Base-by-base conservation (phyloP, 345 rosid genomes). In the Acer campestre region DNA sequence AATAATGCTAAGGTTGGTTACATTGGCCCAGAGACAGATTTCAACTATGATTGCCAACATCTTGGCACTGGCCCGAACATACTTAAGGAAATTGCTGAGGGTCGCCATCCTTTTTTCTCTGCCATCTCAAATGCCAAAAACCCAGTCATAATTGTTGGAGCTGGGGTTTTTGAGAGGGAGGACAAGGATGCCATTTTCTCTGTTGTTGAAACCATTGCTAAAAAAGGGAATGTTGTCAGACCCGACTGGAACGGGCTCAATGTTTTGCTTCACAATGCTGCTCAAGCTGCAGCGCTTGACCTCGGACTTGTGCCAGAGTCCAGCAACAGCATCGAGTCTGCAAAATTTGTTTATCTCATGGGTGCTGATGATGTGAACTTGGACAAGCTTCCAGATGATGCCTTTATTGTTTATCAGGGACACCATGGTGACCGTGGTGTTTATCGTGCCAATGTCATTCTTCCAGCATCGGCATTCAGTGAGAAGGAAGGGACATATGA, bases 211-310 rank as follows among this genome's bases (percentile, higher is more conserved):
- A 69, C 93, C 79, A 90, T 97, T 29, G 94, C 91, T 0, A 83
- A 91, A 79, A 82, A 85, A n/a, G 89, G 83, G 46, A 93, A 94
- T 25, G 91, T 88, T n/a, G 85, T 91, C 74, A 82, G 98, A 80
- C 85, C 94, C 20, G 98, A 91, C 80, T 97, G 99, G 98, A 97
- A 97, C 64, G 98, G 98, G n/a, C 88, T 88, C 68, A 97, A 94
- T 82, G 89, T 87, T 35, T 85, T 97, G 81, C 99, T 97, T 78
- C 83, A 84, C 61, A 90, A 88, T 81, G 99, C 99, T 74, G 97
- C 98, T 58, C 99, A 97, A 84, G 99, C 98, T 42, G 98, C 99
- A 17, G 90, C 99, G 29, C 98, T 97, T 46, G 99, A 97, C 82
- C 99, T 97, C 13, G 99, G 99, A 61, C 97, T 94, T 65, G 87